Evolutionary conservation across 441 rosid species (phyloP).

Genomic region (Geranium incanum): DNA sequence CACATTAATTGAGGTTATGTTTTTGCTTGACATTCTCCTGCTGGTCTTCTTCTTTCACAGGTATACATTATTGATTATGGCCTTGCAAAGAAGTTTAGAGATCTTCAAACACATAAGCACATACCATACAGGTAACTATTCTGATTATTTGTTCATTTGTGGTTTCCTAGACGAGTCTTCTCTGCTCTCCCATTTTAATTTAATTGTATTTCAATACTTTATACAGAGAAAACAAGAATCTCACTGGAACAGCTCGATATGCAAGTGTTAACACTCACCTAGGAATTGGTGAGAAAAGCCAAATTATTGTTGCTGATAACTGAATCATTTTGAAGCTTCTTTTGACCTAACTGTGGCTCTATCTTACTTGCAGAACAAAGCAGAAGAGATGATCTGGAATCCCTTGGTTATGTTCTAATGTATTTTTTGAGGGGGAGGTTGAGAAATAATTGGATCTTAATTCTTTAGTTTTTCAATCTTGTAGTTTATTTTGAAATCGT

Average conservation of each 20-base stretch:
- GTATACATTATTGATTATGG: slow-evolving; percentile 92
- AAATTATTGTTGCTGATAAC: not conserved
- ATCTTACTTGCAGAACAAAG: slow-evolving; percentile 61
- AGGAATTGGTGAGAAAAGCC: slow-evolving; percentile 59
- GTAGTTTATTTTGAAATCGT: too few relatives aligned
- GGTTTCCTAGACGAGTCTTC: too few relatives aligned
- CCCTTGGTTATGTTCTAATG: slow-evolving; percentile 86
- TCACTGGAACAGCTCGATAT: slow-evolving; percentile 91
- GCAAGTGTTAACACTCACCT: slow-evolving; percentile 93
- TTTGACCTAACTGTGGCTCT: not conserved
- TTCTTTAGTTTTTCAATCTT: not conserved
- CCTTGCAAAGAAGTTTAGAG: slow-evolving; percentile 94
- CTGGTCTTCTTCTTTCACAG: slow-evolving; percentile 29
- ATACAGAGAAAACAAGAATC: slow-evolving; percentile 75
- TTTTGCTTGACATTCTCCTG: too few relatives aligned
- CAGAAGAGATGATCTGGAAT: slow-evolving; percentile 89
- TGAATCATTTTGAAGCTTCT: not conserved
- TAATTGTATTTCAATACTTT: not conserved
- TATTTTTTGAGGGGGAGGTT: slow-evolving; percentile 90
- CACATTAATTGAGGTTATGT: too few relatives aligned
- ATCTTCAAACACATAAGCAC: slow-evolving; percentile 96
- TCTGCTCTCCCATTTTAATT: not conserved
- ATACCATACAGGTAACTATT: slow-evolving; percentile 71
- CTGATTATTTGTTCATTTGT: too few relatives aligned
- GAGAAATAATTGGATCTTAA: not conserved